Base-by-base conservation (phyloP, 1,139 yeast species). In the Blastobotrys apis region DNA sequence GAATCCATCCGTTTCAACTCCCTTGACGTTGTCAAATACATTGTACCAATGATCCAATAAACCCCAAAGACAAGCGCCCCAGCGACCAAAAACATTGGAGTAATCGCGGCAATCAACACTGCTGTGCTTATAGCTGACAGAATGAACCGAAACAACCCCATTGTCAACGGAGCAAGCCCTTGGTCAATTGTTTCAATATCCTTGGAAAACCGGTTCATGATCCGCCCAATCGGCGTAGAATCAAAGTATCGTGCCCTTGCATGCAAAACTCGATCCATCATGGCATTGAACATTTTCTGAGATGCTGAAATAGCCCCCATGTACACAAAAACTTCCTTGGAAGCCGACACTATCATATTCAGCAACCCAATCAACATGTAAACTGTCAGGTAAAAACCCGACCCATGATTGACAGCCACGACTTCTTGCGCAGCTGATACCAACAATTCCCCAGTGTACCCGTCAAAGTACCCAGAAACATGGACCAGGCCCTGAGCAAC, bases 181-280 rank as follows among this genome's bases (percentile, higher is more conserved):
- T 90, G 97, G 66, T 92, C 98, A 51, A 88, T 78, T 16, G 94
- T 80, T 66, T 90, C 97, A 51, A 92, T 79, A 69, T 92, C 99
- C 64, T 88, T 90, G 16, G 97, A 88, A 62, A 94, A 92, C 63
- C 99, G 77, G 67, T 92, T 94, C 94, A 92, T 87, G 50, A 92
- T 86, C 64, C 98, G 81, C 26, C 99, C 99, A 57, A 84, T 75
- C 16, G 99, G 98, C 2, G 98, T 92, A 31, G 94, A 77, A 62
- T 94, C 98, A 63, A 90, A 92, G 66, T 92, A 92, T 57, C 97
- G 77, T 53, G 88, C 71, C 57, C 75, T 84, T 2, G 97, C 94
- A 52, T 81, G 77, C 57, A 66, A 64, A 36, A 90, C 81, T 17
- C 76, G 75, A 23, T 69, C 64, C 58, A 92, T 72, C 19, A 90